Evolutionary conservation across 805 yeast genomes (phyloP), one percentile per base, ranked within the genome.

Genomic region (Saccharomycopsis sp.): DNA sequence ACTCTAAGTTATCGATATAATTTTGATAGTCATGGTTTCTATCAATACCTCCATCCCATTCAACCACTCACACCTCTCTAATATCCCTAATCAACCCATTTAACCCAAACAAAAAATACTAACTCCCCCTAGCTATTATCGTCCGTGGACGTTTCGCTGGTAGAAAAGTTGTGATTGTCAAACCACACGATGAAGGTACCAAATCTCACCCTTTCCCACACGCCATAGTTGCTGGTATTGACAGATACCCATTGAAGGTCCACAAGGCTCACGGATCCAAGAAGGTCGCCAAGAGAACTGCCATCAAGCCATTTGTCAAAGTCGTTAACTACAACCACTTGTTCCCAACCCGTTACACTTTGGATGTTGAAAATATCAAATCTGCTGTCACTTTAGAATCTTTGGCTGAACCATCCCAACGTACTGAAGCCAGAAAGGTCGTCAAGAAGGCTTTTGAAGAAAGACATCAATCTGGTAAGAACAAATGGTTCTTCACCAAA

Each of bases 91-190:
- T n/a, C n/a, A n/a, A n/a, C n/a, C n/a, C n/a, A n/a, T n/a, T n/a
- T n/a, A 29, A 24, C 14, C 54, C 19, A 25, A 53, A 53, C 54
- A 19, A 25, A 14, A n/a, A n/a, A 29, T 34, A 53, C 51, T 34
- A 24, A 53, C 49, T 7, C 9, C 51, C 15, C 35, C 54, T 75
- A 88, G 96, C 98, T 83, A 92, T 94, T 82, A 92, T 94, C 78
- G 96, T 92, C 80, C 93, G 98, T 80, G 99, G 99, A 76, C 94
- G 99, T 84, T 93, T 85, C 89, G 99, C 99, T 78, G 99, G 99
- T 85, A 93, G 92, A 89, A 94, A 94, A 88, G 99, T 94, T 70
- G 99, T 94, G 78, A 91, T 94, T 76, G 92, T 94, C 77, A 91
- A 89, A 81, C 94, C 97, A 71, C 96, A 89, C 78, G 98, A 94